phyloP scores from a whole-genome alignment of 2,329 filamentous ascomycete species.

The Westerdykella sp. region DNA sequence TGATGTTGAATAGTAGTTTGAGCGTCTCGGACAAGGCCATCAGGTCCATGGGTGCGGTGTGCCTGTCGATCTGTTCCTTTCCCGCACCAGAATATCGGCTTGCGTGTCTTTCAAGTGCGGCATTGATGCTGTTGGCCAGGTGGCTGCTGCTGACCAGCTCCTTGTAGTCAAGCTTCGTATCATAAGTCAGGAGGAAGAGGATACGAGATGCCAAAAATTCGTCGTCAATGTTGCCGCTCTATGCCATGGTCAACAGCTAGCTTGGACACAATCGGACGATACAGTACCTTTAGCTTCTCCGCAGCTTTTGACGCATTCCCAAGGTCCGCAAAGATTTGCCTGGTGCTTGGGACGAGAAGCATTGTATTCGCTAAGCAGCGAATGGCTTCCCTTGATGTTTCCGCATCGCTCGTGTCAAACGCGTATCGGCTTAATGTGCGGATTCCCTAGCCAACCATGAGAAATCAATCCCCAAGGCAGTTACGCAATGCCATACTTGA shows the following conservation, averaged over 20 bases:
- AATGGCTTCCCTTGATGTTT: conserved; percentile 63
- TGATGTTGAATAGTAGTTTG: conserved; percentile 85
- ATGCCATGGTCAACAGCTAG: conserved; percentile 5
- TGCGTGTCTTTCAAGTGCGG: conserved; percentile 63
- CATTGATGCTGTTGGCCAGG: conserved; percentile 61
- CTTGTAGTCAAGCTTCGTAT: conserved; percentile 60
- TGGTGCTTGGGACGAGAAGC: conserved; percentile 60
- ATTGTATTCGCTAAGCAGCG: conserved; percentile 82
- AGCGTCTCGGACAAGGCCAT: conserved; percentile 78
- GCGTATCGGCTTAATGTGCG: conserved; percentile 65
- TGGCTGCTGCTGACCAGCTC: conserved; percentile 59
- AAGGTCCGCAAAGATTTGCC: conserved; percentile 67
- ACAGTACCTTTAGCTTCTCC: conserved; percentile 55
- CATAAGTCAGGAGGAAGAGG: conserved; percentile 74
- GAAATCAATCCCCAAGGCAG: conserved; percentile 5
- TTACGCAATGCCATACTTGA: conserved; percentile 49
- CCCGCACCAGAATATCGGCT: conserved; percentile 39
- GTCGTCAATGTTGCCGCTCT: conserved; percentile 68
- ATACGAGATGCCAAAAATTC: conserved; percentile 81
- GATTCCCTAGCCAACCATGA: conserved; percentile 56
- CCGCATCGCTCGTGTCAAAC: conserved; percentile 58
- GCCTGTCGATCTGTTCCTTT: conserved; percentile 18
- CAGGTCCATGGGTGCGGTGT: conserved; percentile 58
- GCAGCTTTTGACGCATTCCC: conserved; percentile 63
- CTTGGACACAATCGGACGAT: neutral